Evolutionary conservation across 1,284 basidiomycete species (phyloP).

Genomic region (Hortiboletus rubellus): DNA sequence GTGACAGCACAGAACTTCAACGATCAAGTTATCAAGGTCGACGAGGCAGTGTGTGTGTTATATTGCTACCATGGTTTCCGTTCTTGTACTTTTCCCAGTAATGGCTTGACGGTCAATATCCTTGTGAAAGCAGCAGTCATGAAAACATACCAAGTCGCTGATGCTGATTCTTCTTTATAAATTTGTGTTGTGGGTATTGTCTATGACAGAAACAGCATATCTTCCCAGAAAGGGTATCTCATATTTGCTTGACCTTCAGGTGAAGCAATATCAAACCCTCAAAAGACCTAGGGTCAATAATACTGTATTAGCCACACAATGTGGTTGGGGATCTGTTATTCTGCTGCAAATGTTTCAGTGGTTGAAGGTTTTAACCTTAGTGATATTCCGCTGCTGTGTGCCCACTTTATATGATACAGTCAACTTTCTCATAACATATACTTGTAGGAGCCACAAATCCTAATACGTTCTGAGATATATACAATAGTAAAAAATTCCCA

Average conservation of each 20-base stretch:
- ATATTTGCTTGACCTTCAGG: conserved; percentile 26
- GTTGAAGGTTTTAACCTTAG: too few relatives aligned
- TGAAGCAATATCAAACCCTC: conserved; percentile 23
- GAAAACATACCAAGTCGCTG: too few relatives aligned
- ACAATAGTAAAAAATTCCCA: too few relatives aligned
- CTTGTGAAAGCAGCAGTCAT: conserved; percentile 47
- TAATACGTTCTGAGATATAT: too few relatives aligned
- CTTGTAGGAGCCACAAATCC: too few relatives aligned
- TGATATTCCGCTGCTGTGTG: too few relatives aligned
- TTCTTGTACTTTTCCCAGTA: conserved; percentile 72
- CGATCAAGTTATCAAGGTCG: conserved; percentile 47
- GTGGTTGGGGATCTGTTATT: neutral
- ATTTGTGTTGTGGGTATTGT: conserved; percentile 62
- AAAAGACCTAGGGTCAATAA: conserved; percentile 4
- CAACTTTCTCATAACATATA: too few relatives aligned
- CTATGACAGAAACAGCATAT: conserved; percentile 49
- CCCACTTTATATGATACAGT: too few relatives aligned
- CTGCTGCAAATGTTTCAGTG: neutral
- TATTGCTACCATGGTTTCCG: conserved; percentile 80
- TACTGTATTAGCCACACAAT: conserved; percentile 4
- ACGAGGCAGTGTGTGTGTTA: conserved; percentile 45
- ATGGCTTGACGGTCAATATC: conserved; percentile 82
- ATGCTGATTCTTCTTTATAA: conserved; percentile 35
- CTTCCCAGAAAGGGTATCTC: conserved; percentile 36
- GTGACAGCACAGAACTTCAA: conserved; percentile 42